A percentile compares a stretch with the other conserved stretches of the same genome.
Conservation (phyloP, 495 filamentous ascomycete species). For the Letharia columbiana region DNA sequence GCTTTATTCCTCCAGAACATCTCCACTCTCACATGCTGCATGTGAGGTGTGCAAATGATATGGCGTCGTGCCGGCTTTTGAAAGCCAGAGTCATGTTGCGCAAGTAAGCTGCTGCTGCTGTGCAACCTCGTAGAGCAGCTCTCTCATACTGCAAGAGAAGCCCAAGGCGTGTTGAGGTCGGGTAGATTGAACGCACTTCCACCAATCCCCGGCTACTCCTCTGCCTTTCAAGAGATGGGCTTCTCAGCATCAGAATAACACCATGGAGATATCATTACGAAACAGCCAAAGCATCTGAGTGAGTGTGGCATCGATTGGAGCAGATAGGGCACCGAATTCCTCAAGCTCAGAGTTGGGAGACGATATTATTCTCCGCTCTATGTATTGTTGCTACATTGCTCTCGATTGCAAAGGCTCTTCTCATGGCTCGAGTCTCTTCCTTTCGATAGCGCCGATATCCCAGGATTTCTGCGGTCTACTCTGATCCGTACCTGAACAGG, state of each 20-base stretch:
- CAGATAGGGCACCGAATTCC: background rate
- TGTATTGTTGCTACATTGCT: background rate
- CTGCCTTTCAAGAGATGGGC: background rate
- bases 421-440: background rate
- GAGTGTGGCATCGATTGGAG: background rate
- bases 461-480: background rate
- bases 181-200: background rate
- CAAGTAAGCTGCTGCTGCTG: background rate
- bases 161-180: background rate
- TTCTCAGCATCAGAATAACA: background rate
- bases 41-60: background rate
- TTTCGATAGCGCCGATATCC: background rate
- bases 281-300: background rate
- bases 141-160: background rate
- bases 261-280: background rate
- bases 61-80: background rate
- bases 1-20: background rate
- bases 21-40: background rate
- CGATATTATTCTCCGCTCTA: background rate
- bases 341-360: background rate
- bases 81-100: background rate
- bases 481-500: background rate
- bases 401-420: background rate
- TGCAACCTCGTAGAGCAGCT: background rate
- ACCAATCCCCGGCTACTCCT: background rate